Base-by-base conservation (phyloP, 345 rosid species). In the Physaria fendleri region DNA sequence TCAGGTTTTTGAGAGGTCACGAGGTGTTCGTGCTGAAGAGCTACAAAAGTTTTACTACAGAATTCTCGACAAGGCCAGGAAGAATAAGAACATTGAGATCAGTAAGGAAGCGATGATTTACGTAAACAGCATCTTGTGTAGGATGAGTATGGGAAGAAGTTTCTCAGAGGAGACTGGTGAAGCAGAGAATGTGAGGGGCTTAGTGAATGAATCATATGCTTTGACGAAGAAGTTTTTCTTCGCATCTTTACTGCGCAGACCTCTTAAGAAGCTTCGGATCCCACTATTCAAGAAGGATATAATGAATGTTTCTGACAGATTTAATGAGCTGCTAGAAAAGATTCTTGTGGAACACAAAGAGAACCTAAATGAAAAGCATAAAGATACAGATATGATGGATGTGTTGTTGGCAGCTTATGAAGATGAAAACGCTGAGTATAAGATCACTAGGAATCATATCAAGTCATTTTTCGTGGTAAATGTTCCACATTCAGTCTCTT, bases 121-220 rank as follows among this genome's bases (percentile, higher is more conserved):
- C 50, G 23, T 45, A 9, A 45, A 45, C 30, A 45, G 23, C 30
- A 45, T 45, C 30, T 45, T 45, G 17, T 45, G 50, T 3, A n/a
- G 50, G 30, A 45, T 45, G 50, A 45, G 50, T 5, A 45, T 45
- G 50, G 50, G 50, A 45, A 23, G 50, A 5, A 45, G 50, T 45
- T 45, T 45, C 30, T 45, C 30, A 45, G 50, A 45, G 4, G 50
- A 45, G 50, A 45, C 12, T 45, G 50, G 50, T 45, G 50, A 45
- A 17, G 50, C 17, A 22, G 50, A 23, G 50, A 45, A 30, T 22
- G 30, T 45, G 10, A 23, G 30, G 2, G 29, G 29, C 5, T 23
- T 45, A 17, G 50, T 45, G 17, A 17, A 0, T 23, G 50, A 45
- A 45, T 6, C 50, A 45, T 45, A 45, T 45, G 17, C 30, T 30